phyloP scores from a whole-genome alignment of 2,329 filamentous ascomycete species.

The Plectosphaerella sp. region DNA sequence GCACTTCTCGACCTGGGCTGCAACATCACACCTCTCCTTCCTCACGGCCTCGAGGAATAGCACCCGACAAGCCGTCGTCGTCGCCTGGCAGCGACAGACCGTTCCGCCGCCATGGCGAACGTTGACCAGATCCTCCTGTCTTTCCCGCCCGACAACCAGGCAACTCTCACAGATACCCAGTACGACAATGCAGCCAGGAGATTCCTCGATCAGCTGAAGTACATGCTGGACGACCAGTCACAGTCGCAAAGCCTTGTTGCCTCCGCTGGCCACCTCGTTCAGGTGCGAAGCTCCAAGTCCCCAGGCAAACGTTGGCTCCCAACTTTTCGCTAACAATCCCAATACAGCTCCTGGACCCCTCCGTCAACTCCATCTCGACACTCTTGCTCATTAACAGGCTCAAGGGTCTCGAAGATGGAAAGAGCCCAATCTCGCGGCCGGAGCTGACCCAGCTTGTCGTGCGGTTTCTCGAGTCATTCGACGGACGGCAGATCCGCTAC shows the following conservation, averaged over 20 bases:
- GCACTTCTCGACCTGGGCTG: too few relatives aligned
- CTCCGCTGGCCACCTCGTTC: slow-evolving; percentile 32
- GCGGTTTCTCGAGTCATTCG: slow-evolving; percentile 43
- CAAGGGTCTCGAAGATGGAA: slow-evolving; percentile 14
- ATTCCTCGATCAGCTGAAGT: slow-evolving; percentile 33
- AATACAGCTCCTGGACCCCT: slow-evolving; percentile 39
- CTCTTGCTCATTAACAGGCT: slow-evolving; percentile 41
- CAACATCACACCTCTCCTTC: too few relatives aligned
- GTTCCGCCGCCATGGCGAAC: slow-evolving; percentile 6
- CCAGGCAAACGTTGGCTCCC: neutral
- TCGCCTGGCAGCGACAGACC: neutral
- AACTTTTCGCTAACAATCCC: neutral
- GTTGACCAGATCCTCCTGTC: slow-evolving; percentile 33
- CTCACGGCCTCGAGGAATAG: too few relatives aligned
- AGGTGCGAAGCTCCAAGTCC: slow-evolving; percentile 22
- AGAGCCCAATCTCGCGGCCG: slow-evolving; percentile 4
- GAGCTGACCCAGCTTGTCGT: slow-evolving; percentile 35
- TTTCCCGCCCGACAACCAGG: slow-evolving; percentile 29
- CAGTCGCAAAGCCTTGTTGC: slow-evolving; percentile 19
- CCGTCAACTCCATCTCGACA: slow-evolving; percentile 46
- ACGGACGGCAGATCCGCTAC: slow-evolving; percentile 49
- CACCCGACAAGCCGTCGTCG: neutral
- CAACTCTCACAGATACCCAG: neutral
- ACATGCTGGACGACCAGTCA: slow-evolving; percentile 27
- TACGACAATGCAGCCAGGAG: slow-evolving; percentile 34